Evolutionary conservation across 176 grass and related monocot genomes (phyloP).

Genomic region (Cenchrus americanus): DNA sequence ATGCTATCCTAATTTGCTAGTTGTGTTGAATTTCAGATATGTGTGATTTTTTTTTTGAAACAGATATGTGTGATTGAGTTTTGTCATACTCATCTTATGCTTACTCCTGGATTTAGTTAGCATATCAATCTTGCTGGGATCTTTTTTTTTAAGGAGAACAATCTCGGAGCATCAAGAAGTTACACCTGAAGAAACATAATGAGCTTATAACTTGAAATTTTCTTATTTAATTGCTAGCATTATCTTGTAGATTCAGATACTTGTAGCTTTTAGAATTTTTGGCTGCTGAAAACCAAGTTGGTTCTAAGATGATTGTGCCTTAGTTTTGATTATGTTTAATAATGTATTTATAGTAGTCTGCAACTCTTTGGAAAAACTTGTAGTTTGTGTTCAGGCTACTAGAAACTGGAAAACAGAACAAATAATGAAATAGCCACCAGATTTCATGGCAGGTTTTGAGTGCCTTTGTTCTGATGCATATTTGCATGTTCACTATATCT

Average conservation of each 20-base stretch:
- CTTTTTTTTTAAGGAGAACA: neutral
- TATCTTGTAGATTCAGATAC: neutral
- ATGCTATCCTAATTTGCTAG: neutral
- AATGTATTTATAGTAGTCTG: neutral
- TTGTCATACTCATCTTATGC: neutral
- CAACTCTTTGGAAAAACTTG: neutral
- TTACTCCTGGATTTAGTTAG: neutral
- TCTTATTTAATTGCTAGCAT: neutral
- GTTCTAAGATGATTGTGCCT: neutral
- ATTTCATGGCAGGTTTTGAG: neutral
- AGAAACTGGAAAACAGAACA: neutral
- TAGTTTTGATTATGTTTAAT: neutral
- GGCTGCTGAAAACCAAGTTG: neutral
- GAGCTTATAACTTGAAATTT: neutral
- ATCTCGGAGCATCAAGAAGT: neutral
- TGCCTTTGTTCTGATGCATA: neutral
- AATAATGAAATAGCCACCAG: neutral
- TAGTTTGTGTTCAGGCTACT: neutral
- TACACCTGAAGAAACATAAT: neutral
- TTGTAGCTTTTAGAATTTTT: neutral
- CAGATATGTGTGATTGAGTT: no score
- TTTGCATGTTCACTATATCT: conserved; percentile 8
- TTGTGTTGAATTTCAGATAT: neutral
- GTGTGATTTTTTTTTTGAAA: neutral
- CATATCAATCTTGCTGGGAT: neutral